Evolutionary conservation across 331 rosid genomes (phyloP), one percentile per base, ranked within the genome.

Genomic region (Quercus lobata): DNA sequence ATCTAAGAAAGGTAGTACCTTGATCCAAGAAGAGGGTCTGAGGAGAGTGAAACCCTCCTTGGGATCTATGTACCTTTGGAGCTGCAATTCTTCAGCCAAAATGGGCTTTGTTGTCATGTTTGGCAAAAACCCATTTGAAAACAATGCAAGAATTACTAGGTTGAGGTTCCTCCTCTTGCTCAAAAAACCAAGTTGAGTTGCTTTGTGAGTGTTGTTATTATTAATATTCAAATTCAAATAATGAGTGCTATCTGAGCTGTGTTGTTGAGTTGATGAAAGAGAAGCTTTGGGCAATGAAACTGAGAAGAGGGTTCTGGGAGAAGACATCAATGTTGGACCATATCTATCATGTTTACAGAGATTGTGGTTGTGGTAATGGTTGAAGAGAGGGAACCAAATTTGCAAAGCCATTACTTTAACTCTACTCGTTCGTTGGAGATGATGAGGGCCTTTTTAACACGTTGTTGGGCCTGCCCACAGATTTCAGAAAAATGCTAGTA

Each of bases 1-100:
- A n/a, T n/a, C n/a, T n/a, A n/a, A n/a, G n/a, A 49, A 17, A 27
- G 41, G 71, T 25, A 34, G 18, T 69, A 91, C 97, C 98, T 92
- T 91, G 3, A 78, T 83, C 97, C 97, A 91, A 80, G 97, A 90
- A 78, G 92, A 86, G 79, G 97, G 97, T 79, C 53, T 91, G 66
- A 91, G 98, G 72, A 95, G 97, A 77, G 97, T 91, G 89, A 95
- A 95, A 6, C 96, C 97, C 88, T 92, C 92, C 74, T 78, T 83
- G 44, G 86, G 80, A 86, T 92, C 96, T 0, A 89, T 89, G 84
- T 91, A 95, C 57, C 97, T 93, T 86, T 83, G 86, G 69, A 95
- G 97, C 78, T 92, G 88, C 79, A 75, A 75, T 60, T 91, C 86
- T 73, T 85, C 83, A 73, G 96, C 97, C 21, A 84, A 83, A 55